Base-by-base conservation (phyloP, 2,329 filamentous ascomycete genomes). In the Aspergillus tubingensis region DNA sequence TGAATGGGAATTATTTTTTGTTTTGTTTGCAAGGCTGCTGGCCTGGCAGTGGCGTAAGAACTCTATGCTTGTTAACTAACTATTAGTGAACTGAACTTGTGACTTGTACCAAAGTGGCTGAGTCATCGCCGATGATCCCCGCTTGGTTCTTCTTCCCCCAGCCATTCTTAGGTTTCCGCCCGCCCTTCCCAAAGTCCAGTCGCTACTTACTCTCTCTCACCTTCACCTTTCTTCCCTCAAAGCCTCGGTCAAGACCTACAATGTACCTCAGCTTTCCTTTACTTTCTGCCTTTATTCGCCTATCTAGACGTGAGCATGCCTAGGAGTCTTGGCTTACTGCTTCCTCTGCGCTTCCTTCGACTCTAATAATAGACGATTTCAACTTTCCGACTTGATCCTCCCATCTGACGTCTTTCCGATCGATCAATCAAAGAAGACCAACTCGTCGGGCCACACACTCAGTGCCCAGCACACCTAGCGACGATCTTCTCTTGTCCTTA, bases 81-180 rank as follows among this genome's bases (percentile, higher is more conserved):
- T 27, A 27, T 27, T 27, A 27, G 25, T 27, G 25, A 27, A 27
- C 19, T 17, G 10, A 32, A 52, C 27, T 30, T 19, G 50, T 39
- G 48, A 36, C 32, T 36, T 36, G 13, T 30, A 13, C 25, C 25
- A 17, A 17, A 27, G n/a, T 17, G n/a, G 53, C 53, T 70, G 67
- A 70, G 66, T 68, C 68, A 70, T 69, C 55, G 38, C 44, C 41
- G 39, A 60, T 65, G 64, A 67, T 67, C 67, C 59, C 65, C 65
- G 60, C 51, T 59, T 56, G 55, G 55, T 58, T 54, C 56, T 58
- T 54, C 56, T 60, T 58, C 56, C 53, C 58, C 50, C 38, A 50
- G 55, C 60, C 48, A 54, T 59, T 44, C 41, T 44, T 44, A n/a
- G 41, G 41, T 44, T 55, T 55, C 49, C 49, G 48, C 57, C 41